phyloP scores from a whole-genome alignment of 2,329 filamentous ascomycete species.

The Claviceps sp. region DNA sequence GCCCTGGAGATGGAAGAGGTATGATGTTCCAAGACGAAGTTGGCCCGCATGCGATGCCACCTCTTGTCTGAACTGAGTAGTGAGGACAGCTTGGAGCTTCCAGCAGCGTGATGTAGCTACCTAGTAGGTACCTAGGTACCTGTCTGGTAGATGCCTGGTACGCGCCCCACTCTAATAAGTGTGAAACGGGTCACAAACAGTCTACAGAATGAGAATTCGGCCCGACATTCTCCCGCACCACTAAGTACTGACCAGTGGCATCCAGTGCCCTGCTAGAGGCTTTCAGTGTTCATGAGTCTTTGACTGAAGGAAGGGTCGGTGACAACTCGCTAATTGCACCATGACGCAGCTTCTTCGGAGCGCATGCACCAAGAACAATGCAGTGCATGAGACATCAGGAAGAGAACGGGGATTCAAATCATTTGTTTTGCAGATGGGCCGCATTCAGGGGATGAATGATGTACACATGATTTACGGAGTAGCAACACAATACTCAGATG shows the following conservation, averaged over 20 bases:
- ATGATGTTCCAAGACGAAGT: constrained; percentile 17
- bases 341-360: neutral
- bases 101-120: neutral
- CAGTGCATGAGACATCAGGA: neutral
- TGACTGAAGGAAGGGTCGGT: neutral
- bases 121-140: neutral
- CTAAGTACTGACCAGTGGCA: too few relatives aligned
- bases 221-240: constrained; percentile 1
- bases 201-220: neutral
- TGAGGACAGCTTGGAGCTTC: constrained; percentile 35
- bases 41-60: neutral
- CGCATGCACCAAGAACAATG: neutral
- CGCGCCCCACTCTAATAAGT: neutral
- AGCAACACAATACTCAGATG: neutral
- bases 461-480: neutral
- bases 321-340: neutral
- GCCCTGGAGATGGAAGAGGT: constrained; percentile 20
- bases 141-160: too few relatives aligned
- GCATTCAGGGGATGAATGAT: neutral
- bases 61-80: constrained; percentile 5
- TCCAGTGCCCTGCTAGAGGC: too few relatives aligned
- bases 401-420: neutral
- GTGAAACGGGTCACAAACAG: neutral
- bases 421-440: neutral
- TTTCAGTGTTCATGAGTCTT: too few relatives aligned